Percentiles rank a stretch among this genome's conserved stretches.
phyloP scores from a whole-genome alignment of 73 alveolate species.

The Paramecium sexaurelia region DNA sequence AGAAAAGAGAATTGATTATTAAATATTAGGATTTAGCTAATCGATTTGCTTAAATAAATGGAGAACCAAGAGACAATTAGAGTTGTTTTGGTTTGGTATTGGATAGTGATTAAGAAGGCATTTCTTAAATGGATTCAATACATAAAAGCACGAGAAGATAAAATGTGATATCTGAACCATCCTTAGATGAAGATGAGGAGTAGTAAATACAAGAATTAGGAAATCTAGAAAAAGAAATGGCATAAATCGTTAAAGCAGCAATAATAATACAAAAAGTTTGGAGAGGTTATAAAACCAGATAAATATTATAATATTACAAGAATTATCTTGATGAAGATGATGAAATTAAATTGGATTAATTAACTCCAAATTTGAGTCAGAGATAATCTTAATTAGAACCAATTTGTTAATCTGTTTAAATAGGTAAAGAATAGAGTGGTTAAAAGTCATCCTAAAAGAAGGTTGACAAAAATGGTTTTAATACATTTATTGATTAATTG shows the following conservation, averaged over 20 bases:
- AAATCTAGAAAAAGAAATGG: conserved; percentile 1
- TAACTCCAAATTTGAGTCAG: not conserved
- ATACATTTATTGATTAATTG: not conserved
- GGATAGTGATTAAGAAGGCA: conserved; percentile 42
- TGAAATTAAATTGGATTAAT: not conserved
- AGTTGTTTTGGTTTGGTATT: conserved; percentile 23
- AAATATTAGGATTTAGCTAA: not conserved
- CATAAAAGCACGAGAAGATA: not conserved
- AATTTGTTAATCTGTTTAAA: not conserved
- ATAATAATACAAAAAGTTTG: conserved; percentile 17
- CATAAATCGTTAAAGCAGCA: conserved; percentile 1
- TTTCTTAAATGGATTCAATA: conserved; percentile 12
- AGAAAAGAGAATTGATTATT: not conserved
- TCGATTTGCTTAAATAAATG: not conserved
- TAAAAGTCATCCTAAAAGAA: not conserved
- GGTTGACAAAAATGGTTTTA: not conserved
- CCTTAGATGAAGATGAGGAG: conserved; percentile 26
- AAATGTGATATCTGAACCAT: not conserved
- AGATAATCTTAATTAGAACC: conserved; percentile 1
- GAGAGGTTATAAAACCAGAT: conserved; percentile 51
- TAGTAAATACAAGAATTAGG: conserved; percentile 29
- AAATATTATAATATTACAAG: conserved; percentile 6
- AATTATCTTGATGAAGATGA: conserved; percentile 15
- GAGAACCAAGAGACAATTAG: not conserved
- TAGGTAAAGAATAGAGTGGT: conserved; percentile 33